phyloP scores from a whole-genome alignment of 495 filamentous ascomycete genomes.

The Daldinia grandis region DNA sequence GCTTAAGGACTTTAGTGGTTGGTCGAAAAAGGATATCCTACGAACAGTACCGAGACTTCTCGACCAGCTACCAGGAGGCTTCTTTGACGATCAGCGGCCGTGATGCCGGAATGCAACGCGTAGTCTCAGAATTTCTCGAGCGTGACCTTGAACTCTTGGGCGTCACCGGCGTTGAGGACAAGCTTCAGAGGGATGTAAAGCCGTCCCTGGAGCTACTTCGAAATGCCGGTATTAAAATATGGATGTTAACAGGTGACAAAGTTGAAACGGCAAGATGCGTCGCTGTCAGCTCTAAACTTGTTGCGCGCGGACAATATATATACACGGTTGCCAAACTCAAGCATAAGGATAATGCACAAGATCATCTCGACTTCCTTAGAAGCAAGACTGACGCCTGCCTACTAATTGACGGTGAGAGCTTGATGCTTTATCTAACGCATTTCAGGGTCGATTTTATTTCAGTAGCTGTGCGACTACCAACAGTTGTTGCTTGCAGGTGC shows the following conservation, averaged over 20 bases:
- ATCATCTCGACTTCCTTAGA: conserved; percentile 85
- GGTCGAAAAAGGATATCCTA: conserved; percentile 81
- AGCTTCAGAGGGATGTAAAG: conserved; percentile 93
- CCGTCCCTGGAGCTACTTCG: conserved; percentile 91
- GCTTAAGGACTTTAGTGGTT: conserved; percentile 91
- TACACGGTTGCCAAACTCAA: conserved; percentile 89
- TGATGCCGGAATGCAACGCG: conserved; percentile 80
- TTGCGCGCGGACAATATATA: conserved; percentile 94
- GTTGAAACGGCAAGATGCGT: conserved; percentile 98
- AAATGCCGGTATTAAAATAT: conserved; percentile 99
- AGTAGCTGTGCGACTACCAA: conserved; percentile 84
- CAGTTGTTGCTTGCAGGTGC: conserved; percentile 96
- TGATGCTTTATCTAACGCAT: conserved; percentile 81
- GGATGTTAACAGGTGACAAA: conserved; percentile 99
- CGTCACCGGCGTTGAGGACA: conserved; percentile 97
- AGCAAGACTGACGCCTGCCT: conserved; percentile 88
- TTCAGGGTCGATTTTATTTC: conserved; percentile 87
- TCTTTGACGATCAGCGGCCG: conserved; percentile 80
- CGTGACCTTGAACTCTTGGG: conserved; percentile 89
- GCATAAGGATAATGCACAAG: conserved; percentile 79
- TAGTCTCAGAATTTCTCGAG: conserved; percentile 84
- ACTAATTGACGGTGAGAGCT: conserved; percentile 92
- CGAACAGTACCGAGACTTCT: conserved; percentile 82
- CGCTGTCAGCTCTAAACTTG: conserved; percentile 91
- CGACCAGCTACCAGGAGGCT: conserved; percentile 76